Conservation (phyloP, 2,329 filamentous ascomycete species). For the Monosporascus sp. region DNA sequence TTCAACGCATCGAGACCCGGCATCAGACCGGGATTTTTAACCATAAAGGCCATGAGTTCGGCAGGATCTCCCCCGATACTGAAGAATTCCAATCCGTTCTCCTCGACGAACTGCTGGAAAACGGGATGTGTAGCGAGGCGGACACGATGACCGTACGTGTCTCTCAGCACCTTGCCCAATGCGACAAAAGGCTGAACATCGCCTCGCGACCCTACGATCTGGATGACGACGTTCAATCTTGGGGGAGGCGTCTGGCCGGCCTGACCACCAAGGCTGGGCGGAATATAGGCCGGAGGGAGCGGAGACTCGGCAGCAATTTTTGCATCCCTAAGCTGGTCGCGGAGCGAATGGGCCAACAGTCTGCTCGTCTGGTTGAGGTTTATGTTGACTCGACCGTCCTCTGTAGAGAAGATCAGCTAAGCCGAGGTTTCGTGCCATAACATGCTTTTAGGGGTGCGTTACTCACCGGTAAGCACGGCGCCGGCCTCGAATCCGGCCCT, state of each 20-base stretch:
- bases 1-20: constrained; percentile 63
- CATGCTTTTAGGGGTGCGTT: not conserved
- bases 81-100: constrained; percentile 51
- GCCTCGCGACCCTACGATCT: constrained; percentile 47
- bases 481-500: constrained; percentile 60
- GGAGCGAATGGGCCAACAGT: constrained; percentile 59
- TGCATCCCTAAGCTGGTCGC: constrained; percentile 48
- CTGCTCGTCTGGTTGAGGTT: constrained; percentile 68
- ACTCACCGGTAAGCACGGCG: constrained; percentile 50
- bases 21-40: constrained; percentile 71
- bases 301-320: constrained; percentile 27
- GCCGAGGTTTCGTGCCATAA: not conserved
- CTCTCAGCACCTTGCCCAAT: constrained; percentile 44
- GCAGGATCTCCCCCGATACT: constrained; percentile 52
- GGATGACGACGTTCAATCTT: constrained; percentile 48
- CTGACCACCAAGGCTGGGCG: constrained; percentile 63
- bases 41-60: constrained; percentile 58
- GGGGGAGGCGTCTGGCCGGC: constrained; percentile 39
- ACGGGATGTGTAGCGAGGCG: constrained; percentile 51
- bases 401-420: constrained; percentile 31
- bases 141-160: constrained; percentile 46
- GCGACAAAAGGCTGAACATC: constrained; percentile 58
- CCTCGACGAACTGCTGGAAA: constrained; percentile 48
- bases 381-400: constrained; percentile 74
- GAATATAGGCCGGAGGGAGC: constrained; percentile 65